Base-by-base conservation (phyloP, 164 flowering plant species). In the Magnolia changhungtana region DNA sequence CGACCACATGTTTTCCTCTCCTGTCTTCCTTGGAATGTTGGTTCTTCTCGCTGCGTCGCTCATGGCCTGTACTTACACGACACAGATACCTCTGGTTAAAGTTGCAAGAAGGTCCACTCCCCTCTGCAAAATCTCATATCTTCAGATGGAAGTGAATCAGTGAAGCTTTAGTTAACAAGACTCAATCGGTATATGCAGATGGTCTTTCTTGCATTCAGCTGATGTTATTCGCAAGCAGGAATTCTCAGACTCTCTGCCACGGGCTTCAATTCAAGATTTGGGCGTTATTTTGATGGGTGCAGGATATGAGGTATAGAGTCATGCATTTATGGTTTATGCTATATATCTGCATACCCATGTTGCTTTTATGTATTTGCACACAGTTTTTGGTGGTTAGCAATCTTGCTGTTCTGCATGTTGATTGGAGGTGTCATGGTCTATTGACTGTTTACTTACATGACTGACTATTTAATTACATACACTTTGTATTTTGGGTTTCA, bases 61-160 rank as follows among this genome's bases (percentile, higher is more conserved):
- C 21, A 96, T 94, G 95, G 98, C 98, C 63, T 94, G 99, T 82
- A 94, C 99, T 81, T 96, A 89, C 83, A 96, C 97, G n/a, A 94
- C 99, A 45, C 99, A 96, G 81, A 92, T 94, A 18, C 98, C 99
- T 58, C 51, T 92, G 65, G 94, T 92, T 79, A 96, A 89, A 87
- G 97, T 92, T 73, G 97, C 99, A 78, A 87, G 92, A 87, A 96
- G 99, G 99, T 96, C 81, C 72, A 78, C 1, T 70, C 16, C 80
- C 72, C 78, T 76, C 63, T 63, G 72, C 27, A 45, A 55, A 71
- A 50, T 68, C 31, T 74, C 50, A 73, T 75, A 63, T 75, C 76
- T 67, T 72, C 23, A 58, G 45, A 21, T 65, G 70, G n/a, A n/a
- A 63, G 50, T 78, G 75, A 70, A 27, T 80, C 79, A 76, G 72